Conservation (phyloP, 495 filamentous ascomycete species). For the Glarea lozoyensis region DNA sequence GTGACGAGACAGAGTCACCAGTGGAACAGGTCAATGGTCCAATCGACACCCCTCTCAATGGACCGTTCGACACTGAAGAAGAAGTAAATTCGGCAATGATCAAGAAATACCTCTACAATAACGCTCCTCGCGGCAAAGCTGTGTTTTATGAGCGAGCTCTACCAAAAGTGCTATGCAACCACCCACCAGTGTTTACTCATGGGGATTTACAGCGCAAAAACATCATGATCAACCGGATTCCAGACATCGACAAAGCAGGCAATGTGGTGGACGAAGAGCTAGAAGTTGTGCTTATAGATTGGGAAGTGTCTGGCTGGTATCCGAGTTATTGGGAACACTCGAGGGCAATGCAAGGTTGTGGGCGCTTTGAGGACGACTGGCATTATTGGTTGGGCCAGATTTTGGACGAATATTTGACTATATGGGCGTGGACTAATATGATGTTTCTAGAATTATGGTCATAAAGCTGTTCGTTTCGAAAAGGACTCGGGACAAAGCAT, state of each 20-base stretch:
- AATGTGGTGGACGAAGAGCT: neutral
- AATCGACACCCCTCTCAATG: conserved; percentile 15
- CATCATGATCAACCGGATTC: conserved; percentile 20
- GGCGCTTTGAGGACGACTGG: conserved; percentile 30
- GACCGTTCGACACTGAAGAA: conserved; percentile 26
- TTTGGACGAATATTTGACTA: conserved; percentile 18
- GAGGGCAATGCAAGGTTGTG: conserved; percentile 23
- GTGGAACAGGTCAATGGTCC: too few species aligned
- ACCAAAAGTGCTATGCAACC: conserved; percentile 17
- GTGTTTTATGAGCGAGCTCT: conserved; percentile 27
- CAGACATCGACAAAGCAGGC: neutral
- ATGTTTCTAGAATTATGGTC: conserved; percentile 14
- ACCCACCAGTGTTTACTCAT: conserved; percentile 19
- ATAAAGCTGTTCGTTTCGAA: too few species aligned
- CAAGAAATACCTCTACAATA: conserved; percentile 20
- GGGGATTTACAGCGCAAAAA: conserved; percentile 28
- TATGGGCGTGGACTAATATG: conserved; percentile 15
- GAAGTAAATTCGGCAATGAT: conserved; percentile 25
- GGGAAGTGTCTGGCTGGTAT: conserved; percentile 29
- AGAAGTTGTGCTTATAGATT: conserved; percentile 24
- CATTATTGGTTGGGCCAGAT: conserved; percentile 24
- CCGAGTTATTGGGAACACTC: conserved; percentile 28
- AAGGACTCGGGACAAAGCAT: too few species aligned
- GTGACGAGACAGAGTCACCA: too few species aligned
- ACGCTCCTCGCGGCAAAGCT: conserved; percentile 21